Percentiles rank a stretch among this genome's conserved stretches.
These are phyloP conservation scores for Termitomyces sp. DNA, from an alignment of 768 basidiomycete genomes.

Conservation along the genomic window DNA sequence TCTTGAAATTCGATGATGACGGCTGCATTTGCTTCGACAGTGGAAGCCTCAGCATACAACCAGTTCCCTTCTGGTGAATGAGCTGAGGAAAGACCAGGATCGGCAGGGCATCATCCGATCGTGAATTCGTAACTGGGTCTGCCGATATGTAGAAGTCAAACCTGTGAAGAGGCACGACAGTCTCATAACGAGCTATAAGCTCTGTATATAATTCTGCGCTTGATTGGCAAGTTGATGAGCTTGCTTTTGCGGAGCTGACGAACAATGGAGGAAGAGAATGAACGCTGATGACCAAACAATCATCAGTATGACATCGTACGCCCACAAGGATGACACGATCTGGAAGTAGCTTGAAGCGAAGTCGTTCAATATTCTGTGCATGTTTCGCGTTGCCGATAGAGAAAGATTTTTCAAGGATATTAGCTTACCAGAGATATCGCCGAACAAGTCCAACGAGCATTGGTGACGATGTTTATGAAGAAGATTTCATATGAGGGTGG, in stretches of 20 bases:
- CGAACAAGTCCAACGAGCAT: conserved; percentile 7
- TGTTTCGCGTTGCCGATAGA: conserved; percentile 6
- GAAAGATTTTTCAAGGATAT: conserved; percentile 6
- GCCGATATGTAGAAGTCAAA: conserved; percentile 17
- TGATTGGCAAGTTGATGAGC: background rate
- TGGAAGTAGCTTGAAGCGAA: conserved; percentile 26
- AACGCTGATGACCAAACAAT: conserved; percentile 22
- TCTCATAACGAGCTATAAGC: conserved; percentile 3
- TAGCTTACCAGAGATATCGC: conserved; percentile 6
- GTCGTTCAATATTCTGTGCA: conserved; percentile 23
- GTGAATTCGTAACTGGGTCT: conserved; percentile 9
- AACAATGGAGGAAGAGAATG: conserved; percentile 22
- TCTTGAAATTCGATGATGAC: conserved; percentile 3
- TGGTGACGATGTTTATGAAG: conserved; percentile 23
- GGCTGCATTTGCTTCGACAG: conserved; percentile 3
- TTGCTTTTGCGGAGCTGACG: background rate
- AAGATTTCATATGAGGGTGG: conserved; percentile 19
- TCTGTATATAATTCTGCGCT: background rate
- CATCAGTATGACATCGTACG: conserved; percentile 14
- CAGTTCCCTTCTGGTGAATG: conserved; percentile 9
- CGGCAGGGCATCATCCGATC: conserved; percentile 6
- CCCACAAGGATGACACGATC: conserved; percentile 27
- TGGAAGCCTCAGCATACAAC: conserved; percentile 17
- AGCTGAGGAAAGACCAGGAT: conserved; percentile 17
- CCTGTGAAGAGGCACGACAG: conserved; percentile 1